Evolutionary conservation across 495 filamentous ascomycete genomes (phyloP).

Genomic region (Corynascus novoguineensis): DNA sequence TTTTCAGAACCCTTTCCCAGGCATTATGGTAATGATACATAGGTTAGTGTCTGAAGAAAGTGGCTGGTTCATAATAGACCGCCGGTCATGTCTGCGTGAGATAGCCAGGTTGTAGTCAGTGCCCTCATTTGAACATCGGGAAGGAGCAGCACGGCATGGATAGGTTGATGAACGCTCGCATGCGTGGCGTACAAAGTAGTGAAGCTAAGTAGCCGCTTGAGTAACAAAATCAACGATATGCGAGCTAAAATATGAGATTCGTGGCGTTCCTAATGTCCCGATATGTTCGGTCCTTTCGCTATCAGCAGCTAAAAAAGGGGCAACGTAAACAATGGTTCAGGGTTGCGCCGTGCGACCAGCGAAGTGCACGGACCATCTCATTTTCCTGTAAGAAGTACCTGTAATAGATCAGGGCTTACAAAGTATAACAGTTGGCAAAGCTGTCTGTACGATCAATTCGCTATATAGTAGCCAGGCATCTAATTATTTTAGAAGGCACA

Average conservation of each 20-base stretch:
- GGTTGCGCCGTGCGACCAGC: neutral
- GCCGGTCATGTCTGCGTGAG: neutral
- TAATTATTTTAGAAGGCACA: too few relatives aligned
- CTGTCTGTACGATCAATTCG: too few relatives aligned
- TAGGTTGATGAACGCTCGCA: neutral
- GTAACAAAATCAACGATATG: neutral
- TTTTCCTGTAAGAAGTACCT: neutral
- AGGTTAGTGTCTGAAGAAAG: neutral
- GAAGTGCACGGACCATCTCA: neutral
- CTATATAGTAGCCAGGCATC: too few relatives aligned
- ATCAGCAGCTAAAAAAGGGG: neutral
- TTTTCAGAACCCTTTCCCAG: neutral
- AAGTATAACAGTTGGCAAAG: too few relatives aligned
- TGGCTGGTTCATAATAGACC: neutral
- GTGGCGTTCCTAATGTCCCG: neutral
- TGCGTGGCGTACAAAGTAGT: too few relatives aligned
- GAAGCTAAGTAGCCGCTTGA: neutral
- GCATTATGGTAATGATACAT: neutral
- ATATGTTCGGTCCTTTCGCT: neutral
- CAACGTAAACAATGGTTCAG: slow-evolving; percentile 9
- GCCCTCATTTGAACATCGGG: neutral
- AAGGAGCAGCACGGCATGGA: neutral
- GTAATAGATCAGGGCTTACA: too few relatives aligned
- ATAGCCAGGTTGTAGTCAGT: neutral
- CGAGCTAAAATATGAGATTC: neutral